A percentile compares a stretch with the other conserved stretches of the same genome.
Conservation (phyloP, 257 asterid genomes). For the Solanum virginianum region DNA sequence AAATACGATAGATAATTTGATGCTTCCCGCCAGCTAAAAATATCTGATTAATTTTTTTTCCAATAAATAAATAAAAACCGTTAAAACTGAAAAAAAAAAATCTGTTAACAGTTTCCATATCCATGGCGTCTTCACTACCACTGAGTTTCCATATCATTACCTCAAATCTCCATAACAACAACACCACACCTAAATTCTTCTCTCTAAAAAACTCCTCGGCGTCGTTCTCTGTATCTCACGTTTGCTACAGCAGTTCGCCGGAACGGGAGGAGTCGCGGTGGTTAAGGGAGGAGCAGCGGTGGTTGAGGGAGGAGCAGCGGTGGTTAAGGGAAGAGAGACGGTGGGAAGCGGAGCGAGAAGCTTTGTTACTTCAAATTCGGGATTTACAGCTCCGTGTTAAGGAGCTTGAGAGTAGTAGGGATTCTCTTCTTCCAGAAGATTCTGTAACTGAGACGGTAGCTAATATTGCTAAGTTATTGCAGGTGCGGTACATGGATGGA, state of each 20-base stretch:
- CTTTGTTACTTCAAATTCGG: slow-evolving; percentile 46
- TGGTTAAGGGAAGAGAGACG: slow-evolving; percentile 78
- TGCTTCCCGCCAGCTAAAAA: not conserved
- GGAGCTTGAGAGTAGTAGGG: slow-evolving; percentile 40
- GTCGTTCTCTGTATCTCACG: slow-evolving; percentile 15
- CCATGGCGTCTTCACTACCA: slow-evolving; percentile 19
- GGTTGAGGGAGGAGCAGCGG: slow-evolving; percentile 91
- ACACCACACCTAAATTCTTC: not conserved
- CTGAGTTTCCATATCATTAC: slow-evolving; percentile 4
- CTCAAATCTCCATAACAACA: not conserved
- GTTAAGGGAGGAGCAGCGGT: slow-evolving; percentile 89
- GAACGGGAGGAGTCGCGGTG: slow-evolving; percentile 66
- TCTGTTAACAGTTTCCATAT: not conserved
- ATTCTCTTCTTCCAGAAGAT: slow-evolving; percentile 23
- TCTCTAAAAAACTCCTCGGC: not conserved
- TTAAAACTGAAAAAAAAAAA: not conserved
- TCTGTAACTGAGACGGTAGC: slow-evolving; percentile 43
- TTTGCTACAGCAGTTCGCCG: slow-evolving; percentile 49
- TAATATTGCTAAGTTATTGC: slow-evolving; percentile 49
- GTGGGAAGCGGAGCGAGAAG: slow-evolving; percentile 67
- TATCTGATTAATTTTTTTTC: not conserved
- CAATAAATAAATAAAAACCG: not conserved
- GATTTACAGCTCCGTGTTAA: slow-evolving; percentile 41
- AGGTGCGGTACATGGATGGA: slow-evolving; percentile 21
- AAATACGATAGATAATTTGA: too few species aligned